Evolutionary conservation across 192 early-diverging fungal genomes (phyloP), one percentile per base, ranked within the genome.

Genomic region (Backusella luteola): DNA sequence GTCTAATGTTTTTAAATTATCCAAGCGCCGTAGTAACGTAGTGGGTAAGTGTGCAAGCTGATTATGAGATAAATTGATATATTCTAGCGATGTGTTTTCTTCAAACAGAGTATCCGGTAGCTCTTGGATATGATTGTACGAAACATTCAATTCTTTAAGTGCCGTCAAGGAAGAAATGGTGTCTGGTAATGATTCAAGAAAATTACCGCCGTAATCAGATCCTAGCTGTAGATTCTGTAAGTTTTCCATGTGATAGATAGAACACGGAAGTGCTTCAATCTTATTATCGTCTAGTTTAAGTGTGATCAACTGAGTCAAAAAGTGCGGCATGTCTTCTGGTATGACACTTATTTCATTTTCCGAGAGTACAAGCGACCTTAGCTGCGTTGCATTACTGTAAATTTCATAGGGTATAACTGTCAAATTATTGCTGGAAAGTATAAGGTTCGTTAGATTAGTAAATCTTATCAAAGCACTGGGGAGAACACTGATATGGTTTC

Each of bases 291-390:
- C 68, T 39, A 69, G 26, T 19, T 38, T 69, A 19, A 69, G 38
- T 23, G 68, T 39, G 8, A 39, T 23, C 38, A 69, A 21, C 11
- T 69, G 19, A 21, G 19, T 35, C 21, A 69, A 38, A 69, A 41
- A 69, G n/a, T 23, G 68, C 19, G 68, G 68, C 68, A 69, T 69
- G 11, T 69, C 68, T 69, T 69, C 35, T 39, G 68, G 68, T 38
- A 69, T 69, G 21, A 21, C 21, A 14, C 17, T 38, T n/a, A 69
- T 69, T 69, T 69, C 35, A 36, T 69, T 69, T 36, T 69, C 68
- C 68, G 68, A 69, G 21, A 69, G 21, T n/a, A 69, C 15, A 9
- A 69, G 68, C 19, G 21, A 12, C 38, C 36, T 35, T 38, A 69
- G 38, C 34, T 69, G 68, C 23, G 9, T 38, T 12, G 38, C 35